A percentile compares a stretch with the other conserved stretches of the same genome.
Conservation (phyloP, 164 flowering plant species). For the Litsea cubeba region DNA sequence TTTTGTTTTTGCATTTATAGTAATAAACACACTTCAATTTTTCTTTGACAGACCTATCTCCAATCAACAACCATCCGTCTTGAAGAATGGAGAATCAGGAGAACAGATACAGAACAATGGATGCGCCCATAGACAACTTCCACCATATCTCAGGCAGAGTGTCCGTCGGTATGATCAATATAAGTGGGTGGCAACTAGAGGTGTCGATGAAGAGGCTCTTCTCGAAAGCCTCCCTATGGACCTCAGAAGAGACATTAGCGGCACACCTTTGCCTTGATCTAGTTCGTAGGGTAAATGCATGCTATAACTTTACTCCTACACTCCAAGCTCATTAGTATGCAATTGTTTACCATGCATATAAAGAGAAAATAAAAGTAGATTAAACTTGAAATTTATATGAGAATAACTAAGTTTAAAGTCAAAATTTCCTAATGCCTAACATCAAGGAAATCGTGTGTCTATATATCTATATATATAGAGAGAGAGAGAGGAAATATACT, state of each 20-base stretch:
- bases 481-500: too few relatives aligned
- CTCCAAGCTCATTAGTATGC: neutral
- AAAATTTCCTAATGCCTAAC: too few relatives aligned
- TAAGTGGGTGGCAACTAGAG: constrained; percentile 89
- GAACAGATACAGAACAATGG: constrained; percentile 94
- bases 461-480: too few relatives aligned
- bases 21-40: neutral
- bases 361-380: too few relatives aligned
- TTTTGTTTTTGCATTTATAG: neutral
- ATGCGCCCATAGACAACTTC: constrained; percentile 92
- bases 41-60: constrained; percentile 53
- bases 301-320: neutral
- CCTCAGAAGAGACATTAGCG: constrained; percentile 83
- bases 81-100: constrained; percentile 92
- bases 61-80: constrained; percentile 82
- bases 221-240: constrained; percentile 82
- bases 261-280: constrained; percentile 86
- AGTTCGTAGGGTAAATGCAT: constrained; percentile 71
- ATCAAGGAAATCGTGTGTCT: too few relatives aligned
- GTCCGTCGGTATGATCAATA: constrained; percentile 82
- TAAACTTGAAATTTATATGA: too few relatives aligned
- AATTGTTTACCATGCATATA: too few relatives aligned
- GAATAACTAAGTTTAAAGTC: too few relatives aligned
- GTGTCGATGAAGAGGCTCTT: constrained; percentile 82
- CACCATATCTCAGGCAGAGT: constrained; percentile 60